Percentiles rank a stretch among this genome's conserved stretches.
Evolutionary conservation across 192 early-diverging fungal species (phyloP).

Genomic region (Entomortierella beljakovae): DNA sequence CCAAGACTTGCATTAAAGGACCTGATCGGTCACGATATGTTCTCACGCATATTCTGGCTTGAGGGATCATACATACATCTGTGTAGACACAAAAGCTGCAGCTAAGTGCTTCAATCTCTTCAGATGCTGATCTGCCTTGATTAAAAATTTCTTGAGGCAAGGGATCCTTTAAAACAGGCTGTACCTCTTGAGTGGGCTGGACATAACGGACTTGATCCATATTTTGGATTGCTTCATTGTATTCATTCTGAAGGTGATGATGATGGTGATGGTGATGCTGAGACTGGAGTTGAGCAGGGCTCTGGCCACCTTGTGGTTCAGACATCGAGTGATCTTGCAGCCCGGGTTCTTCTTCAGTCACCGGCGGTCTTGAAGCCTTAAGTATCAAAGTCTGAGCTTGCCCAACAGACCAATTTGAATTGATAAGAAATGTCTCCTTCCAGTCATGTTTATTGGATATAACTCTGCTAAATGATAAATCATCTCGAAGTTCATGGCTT

Average conservation of each 20-base stretch:
- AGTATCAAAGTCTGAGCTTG: neutral
- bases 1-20: conserved; percentile 33
- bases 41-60: conserved; percentile 19
- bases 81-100: conserved; percentile 36
- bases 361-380: neutral
- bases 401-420: conserved; percentile 4
- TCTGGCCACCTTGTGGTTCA: neutral
- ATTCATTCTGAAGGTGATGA: neutral
- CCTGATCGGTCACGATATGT: conserved; percentile 6
- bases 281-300: neutral
- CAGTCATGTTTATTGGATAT: neutral
- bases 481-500: too few species aligned
- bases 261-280: conserved; percentile 6
- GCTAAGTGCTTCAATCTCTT: conserved; percentile 6
- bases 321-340: neutral
- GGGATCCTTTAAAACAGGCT: neutral
- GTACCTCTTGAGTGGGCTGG: neutral
- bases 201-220: neutral
- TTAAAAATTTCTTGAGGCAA: neutral
- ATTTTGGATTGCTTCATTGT: neutral
- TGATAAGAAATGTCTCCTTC: conserved; percentile 11
- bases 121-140: neutral
- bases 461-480: neutral
- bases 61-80: conserved; percentile 37
- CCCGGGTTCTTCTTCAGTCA: neutral